phyloP scores from a whole-genome alignment of 139 green algal species.

The Chlorella sp. region DNA sequence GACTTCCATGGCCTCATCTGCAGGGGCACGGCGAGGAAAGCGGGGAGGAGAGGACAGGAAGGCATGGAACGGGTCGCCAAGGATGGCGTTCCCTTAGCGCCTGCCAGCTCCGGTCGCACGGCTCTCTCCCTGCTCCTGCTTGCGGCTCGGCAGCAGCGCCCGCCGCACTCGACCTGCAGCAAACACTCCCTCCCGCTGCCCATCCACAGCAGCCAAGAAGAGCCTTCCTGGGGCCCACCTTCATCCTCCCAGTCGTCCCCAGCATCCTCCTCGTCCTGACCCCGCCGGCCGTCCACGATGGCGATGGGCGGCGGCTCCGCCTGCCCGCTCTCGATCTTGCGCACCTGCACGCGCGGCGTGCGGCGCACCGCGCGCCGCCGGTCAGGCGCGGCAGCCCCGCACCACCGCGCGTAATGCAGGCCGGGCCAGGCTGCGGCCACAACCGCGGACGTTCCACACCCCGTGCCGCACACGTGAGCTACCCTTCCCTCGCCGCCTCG shows the following conservation, averaged over 20 bases:
- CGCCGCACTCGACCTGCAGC: background rate
- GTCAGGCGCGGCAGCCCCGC: background rate
- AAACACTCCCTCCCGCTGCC: background rate
- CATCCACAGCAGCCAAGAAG: background rate
- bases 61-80: background rate
- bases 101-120: background rate
- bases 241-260: slow-evolving; percentile 19
- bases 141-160: too few species aligned
- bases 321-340: slow-evolving; percentile 32
- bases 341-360: background rate
- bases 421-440: background rate
- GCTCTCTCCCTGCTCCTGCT: background rate
- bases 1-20: background rate
- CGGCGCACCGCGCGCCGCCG: background rate
- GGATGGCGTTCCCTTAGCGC: too few species aligned
- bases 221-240: background rate
- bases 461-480: background rate
- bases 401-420: background rate
- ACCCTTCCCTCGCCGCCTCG: background rate
- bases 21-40: background rate
- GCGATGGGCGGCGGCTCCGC: slow-evolving; percentile 48
- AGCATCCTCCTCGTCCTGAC: slow-evolving; percentile 10
- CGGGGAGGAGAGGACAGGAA: background rate
- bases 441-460: background rate
- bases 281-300: background rate